Conservation (phyloP, 2,329 filamentous ascomycete genomes). For the Daldinia sp. region DNA sequence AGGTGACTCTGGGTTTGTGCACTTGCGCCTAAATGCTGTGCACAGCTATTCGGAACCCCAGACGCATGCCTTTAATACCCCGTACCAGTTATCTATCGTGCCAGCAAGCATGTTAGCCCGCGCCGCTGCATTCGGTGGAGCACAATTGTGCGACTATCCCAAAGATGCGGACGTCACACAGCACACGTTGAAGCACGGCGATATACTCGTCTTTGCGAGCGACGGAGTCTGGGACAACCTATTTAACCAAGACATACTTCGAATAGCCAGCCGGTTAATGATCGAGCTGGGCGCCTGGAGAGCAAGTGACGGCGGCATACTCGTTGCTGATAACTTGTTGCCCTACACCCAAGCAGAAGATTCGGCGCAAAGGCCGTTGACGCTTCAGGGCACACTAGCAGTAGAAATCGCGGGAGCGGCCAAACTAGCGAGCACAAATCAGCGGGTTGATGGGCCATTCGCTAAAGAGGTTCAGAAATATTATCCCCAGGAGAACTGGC, state of each 20-base stretch:
- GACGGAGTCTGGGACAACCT: constrained; percentile 98
- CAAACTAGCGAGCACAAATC: constrained; percentile 84
- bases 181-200: constrained; percentile 83
- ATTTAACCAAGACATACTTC: constrained; percentile 86
- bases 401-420: constrained; percentile 81
- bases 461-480: constrained; percentile 91
- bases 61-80: constrained; percentile 97
- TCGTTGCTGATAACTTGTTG: constrained; percentile 67
- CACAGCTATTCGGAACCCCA: constrained; percentile 85
- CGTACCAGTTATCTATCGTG: constrained; percentile 90
- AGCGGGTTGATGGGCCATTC: constrained; percentile 87
- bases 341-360: constrained; percentile 54
- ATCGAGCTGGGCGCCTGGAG: constrained; percentile 77
- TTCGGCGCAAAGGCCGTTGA: constrained; percentile 49
- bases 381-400: constrained; percentile 80
- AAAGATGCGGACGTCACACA: constrained; percentile 82
- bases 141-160: constrained; percentile 82
- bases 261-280: constrained; percentile 82
- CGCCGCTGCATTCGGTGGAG: constrained; percentile 83
- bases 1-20: constrained; percentile 92
- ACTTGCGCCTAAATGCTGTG: constrained; percentile 85
- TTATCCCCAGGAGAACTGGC: constrained; percentile 86
- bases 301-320: constrained; percentile 66
- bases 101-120: constrained; percentile 81
- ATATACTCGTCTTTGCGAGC: constrained; percentile 91